These are phyloP conservation scores for Sarocladium strictum DNA, from an alignment of 2,329 filamentous ascomycete genomes.

Conservation along the genomic window DNA sequence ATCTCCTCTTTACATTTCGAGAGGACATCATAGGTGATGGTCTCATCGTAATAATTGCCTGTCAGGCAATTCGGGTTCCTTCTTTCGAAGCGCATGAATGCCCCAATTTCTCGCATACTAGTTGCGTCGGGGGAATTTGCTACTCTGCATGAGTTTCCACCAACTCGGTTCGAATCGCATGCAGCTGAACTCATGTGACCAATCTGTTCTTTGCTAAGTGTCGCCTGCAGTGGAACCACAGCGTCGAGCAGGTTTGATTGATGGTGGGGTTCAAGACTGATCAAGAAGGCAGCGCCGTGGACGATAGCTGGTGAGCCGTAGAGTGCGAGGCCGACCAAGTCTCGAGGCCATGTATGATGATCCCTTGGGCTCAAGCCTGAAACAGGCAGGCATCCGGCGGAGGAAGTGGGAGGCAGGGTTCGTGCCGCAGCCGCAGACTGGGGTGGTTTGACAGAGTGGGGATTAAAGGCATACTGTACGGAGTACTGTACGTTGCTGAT, in stretches of 20 bases:
- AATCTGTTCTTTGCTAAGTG: background rate
- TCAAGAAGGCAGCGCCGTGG: constrained; percentile 1
- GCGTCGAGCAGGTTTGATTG: background rate
- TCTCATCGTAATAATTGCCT: too few species aligned
- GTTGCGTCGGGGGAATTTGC: background rate
- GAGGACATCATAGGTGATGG: too few species aligned
- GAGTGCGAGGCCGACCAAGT: background rate
- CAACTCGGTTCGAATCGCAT: background rate
- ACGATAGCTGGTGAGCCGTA: background rate
- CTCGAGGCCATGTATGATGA: background rate
- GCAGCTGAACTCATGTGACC: background rate
- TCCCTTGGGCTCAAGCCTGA: constrained; percentile 4
- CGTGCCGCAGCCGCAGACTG: constrained; percentile 2
- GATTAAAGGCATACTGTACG: too few species aligned
- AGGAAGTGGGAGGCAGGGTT: constrained; percentile 4
- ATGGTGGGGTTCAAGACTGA: background rate
- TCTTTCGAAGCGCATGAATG: background rate
- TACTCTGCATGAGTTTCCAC: background rate
- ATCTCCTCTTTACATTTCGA: too few species aligned
- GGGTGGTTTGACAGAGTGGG: constrained; percentile 2
- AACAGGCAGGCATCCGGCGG: constrained; percentile 4
- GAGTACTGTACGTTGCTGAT: background rate
- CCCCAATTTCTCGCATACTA: background rate
- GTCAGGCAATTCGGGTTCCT: background rate
- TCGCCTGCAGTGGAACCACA: background rate